These are phyloP conservation scores for Hypoxylon perforatum DNA, from an alignment of 495 filamentous ascomycete species.

Conservation along the genomic window DNA sequence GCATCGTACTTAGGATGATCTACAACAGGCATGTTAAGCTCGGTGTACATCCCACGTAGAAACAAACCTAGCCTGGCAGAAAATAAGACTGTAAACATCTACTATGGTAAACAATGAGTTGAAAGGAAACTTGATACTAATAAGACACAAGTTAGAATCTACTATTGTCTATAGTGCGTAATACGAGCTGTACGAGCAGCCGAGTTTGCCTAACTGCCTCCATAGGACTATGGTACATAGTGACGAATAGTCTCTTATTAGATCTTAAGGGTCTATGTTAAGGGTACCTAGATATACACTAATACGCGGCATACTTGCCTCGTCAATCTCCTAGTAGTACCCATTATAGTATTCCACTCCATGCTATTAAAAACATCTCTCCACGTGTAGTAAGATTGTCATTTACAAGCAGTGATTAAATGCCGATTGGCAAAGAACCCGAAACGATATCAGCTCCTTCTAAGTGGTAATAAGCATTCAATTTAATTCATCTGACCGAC, in stretches of 20 bases:
- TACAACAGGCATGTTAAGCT: conserved; percentile 6
- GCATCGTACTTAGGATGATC: conserved; percentile 9
- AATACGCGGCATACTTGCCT: too few species aligned
- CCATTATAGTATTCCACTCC: neutral
- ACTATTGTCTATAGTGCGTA: neutral
- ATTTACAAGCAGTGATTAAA: conserved; percentile 9
- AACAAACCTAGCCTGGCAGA: neutral
- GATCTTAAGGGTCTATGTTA: neutral
- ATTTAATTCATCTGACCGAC: conserved; percentile 42
- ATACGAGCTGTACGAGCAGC: neutral
- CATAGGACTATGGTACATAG: too few species aligned
- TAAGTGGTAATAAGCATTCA: conserved; percentile 37
- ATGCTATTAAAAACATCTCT: conserved; percentile 3
- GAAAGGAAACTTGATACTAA: neutral
- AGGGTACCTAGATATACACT: neutral
- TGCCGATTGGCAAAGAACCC: conserved; percentile 25
- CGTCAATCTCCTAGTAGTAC: too few species aligned
- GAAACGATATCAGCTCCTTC: conserved; percentile 30
- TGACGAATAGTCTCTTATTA: neutral
- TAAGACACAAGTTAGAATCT: neutral
- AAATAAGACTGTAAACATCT: too few species aligned
- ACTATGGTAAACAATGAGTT: too few species aligned
- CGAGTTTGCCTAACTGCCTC: neutral
- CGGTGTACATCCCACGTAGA: conserved; percentile 1
- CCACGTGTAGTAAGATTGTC: conserved; percentile 26